A percentile compares a stretch with the other conserved stretches of the same genome.
Evolutionary conservation across 1,284 basidiomycete species (phyloP).

Genomic region (Xerocomus minutiporus): DNA sequence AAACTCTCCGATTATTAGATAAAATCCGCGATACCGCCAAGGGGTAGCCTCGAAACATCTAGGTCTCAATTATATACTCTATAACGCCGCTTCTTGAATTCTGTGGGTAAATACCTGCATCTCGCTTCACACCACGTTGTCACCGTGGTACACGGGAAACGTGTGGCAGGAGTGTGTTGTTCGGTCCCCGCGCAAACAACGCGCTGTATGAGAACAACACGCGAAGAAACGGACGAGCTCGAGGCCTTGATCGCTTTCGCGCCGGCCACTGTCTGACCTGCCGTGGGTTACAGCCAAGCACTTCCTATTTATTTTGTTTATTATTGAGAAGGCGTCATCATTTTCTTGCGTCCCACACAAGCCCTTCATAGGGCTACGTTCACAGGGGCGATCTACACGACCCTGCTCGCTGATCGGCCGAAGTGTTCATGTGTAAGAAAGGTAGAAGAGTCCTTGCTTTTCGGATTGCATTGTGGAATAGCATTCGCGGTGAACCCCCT

Average conservation of each 20-base stretch:
- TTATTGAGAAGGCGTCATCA: not conserved
- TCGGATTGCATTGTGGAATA: constrained; percentile 11
- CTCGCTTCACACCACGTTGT: not conserved
- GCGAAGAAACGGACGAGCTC: not conserved
- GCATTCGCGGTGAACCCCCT: constrained; percentile 8
- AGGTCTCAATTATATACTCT: not conserved
- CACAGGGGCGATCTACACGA: constrained; percentile 9
- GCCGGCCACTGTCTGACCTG: no score
- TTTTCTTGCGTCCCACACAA: not conserved
- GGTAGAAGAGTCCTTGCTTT: constrained; percentile 6
- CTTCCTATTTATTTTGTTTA: not conserved
- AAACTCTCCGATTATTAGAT: not conserved
- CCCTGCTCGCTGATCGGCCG: constrained; percentile 14
- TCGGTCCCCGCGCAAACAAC: not conserved
- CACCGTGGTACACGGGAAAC: not conserved
- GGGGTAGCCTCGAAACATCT: not conserved
- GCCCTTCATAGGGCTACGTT: not conserved
- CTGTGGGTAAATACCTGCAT: not conserved
- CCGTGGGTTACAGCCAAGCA: not conserved
- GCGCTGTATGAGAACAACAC: not conserved
- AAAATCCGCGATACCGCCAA: not conserved
- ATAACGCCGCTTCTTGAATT: not conserved
- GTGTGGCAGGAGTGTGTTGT: not conserved
- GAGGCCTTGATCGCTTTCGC: no score
- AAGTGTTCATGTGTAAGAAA: not conserved